These are phyloP conservation scores for Populus alba DNA, from an alignment of 345 rosid species.

Conservation along the genomic window DNA sequence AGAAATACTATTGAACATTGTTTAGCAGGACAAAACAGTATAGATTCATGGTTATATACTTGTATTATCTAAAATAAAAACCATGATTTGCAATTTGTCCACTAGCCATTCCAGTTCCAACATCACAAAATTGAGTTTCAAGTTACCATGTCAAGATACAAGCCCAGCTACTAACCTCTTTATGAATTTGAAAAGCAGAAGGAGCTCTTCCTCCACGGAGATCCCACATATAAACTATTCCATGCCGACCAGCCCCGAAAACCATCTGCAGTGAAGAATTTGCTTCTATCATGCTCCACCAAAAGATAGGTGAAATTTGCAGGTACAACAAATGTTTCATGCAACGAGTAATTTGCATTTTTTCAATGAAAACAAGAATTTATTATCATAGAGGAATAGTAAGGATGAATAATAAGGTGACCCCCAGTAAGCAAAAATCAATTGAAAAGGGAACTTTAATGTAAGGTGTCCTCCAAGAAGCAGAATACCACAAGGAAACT, in stretches of 20 bases:
- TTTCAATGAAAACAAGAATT: too few species aligned
- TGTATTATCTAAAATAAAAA: too few species aligned
- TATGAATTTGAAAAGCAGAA: constrained; percentile 60
- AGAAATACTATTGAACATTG: neutral
- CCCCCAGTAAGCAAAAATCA: too few species aligned
- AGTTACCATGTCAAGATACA: neutral
- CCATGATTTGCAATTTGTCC: too few species aligned
- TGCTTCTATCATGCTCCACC: constrained; percentile 3
- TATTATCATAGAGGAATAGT: too few species aligned
- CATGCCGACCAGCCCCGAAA: constrained; percentile 74
- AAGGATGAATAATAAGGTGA: too few species aligned
- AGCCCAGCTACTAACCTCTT: constrained; percentile 42
- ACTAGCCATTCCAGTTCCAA: neutral
- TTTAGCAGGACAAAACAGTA: neutral
- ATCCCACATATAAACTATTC: constrained; percentile 78
- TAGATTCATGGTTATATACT: neutral
- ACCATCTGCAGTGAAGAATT: constrained; percentile 45
- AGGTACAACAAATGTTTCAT: too few species aligned
- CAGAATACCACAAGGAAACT: too few species aligned
- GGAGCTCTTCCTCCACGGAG: constrained; percentile 82
- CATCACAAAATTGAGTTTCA: neutral
- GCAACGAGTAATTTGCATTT: too few species aligned
- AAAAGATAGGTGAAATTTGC: neutral
- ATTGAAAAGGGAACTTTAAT: too few species aligned
- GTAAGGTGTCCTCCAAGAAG: too few species aligned